Evolutionary conservation across 176 grass and related monocot species (phyloP).

Genomic region (Thinopyrum elongatum): DNA sequence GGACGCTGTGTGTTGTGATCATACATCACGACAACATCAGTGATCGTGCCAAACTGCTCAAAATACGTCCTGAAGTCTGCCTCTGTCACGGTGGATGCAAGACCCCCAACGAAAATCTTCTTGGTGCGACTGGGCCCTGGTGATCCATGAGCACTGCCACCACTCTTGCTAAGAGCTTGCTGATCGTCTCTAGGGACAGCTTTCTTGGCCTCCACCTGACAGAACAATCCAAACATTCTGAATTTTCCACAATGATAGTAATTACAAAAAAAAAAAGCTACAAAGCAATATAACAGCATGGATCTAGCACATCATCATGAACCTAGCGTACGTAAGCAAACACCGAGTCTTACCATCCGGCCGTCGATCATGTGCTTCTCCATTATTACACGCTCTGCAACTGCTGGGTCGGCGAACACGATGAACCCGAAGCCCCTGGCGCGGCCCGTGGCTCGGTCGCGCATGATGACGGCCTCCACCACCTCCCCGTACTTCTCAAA

Average conservation of each 20-base stretch:
- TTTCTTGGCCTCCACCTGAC: constrained; percentile 94
- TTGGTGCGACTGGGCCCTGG: constrained; percentile 65
- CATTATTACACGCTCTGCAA: constrained; percentile 66
- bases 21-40: constrained; percentile 88
- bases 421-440: constrained; percentile 88
- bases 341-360: constrained; percentile 58
- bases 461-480: constrained; percentile 88
- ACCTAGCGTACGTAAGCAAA: constrained; percentile 6
- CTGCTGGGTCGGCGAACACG: constrained; percentile 67
- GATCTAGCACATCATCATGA: constrained; percentile 35
- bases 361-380: constrained; percentile 95
- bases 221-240: constrained; percentile 38
- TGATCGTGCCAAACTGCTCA: constrained; percentile 80
- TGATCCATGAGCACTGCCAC: constrained; percentile 56
- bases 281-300: not conserved
- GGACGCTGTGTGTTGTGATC: constrained; percentile 92
- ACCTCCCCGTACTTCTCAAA: constrained; percentile 85
- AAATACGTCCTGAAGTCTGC: constrained; percentile 83
- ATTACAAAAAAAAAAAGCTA: not conserved
- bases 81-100: constrained; percentile 82
- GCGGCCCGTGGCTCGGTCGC: constrained; percentile 66
- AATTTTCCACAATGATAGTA: constrained; percentile 2
- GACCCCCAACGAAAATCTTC: constrained; percentile 92
- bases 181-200: constrained; percentile 85
- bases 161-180: constrained; percentile 53